Evolutionary conservation across 2,329 filamentous ascomycete species (phyloP), one percentile per base, ranked within the genome.

Genomic region (Scytalidium lignicola): DNA sequence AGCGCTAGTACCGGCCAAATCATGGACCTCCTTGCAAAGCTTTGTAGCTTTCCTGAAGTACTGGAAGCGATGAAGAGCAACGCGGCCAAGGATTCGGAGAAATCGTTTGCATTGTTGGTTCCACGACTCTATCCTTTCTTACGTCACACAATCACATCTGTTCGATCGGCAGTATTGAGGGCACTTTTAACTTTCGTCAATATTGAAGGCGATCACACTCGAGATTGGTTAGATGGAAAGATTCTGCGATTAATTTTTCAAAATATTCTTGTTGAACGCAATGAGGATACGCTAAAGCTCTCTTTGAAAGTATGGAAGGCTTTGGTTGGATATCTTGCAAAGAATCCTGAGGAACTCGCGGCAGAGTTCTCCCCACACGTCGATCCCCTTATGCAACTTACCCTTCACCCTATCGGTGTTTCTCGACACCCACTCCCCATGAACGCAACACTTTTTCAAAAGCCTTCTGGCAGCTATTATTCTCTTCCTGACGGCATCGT

Each of bases 1-100:
- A 97, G 91, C 66, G 93, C 93, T 3, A 97, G 93, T 66, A 99
- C 95, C 9, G 93, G 93, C 43, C 95, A 90, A 49, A 95, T 99
- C 48, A 99, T 99, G 95, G 95, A 99, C 66, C 79, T 99, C 39
- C 77, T 99, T 17, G 93, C 95, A 13, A 97, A 93, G 52, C 81
- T 99, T 2, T 99, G 93, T 71, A 87, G 90, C 55, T 99, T 96
- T 72, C 88, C 88, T 0, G 82, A 96, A 70, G 92, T 97, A 7
- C 72, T 99, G 26, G 83, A 92, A 52, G 88, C 92, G 13, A 99
- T 99, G 93, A 95, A 95, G 69, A 73, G 75, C 23, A 96, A 95
- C 49, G 92, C 92, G 7, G 82, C 83, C 7, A 78, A 86, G 60
- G 88, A 96, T 61, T 80, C 89, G 12, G 86, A 91, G 58, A 86